Percentiles rank a stretch among this genome's conserved stretches.
phyloP scores from a whole-genome alignment of 345 rosid species.

The Arabidopsis arenosa region DNA sequence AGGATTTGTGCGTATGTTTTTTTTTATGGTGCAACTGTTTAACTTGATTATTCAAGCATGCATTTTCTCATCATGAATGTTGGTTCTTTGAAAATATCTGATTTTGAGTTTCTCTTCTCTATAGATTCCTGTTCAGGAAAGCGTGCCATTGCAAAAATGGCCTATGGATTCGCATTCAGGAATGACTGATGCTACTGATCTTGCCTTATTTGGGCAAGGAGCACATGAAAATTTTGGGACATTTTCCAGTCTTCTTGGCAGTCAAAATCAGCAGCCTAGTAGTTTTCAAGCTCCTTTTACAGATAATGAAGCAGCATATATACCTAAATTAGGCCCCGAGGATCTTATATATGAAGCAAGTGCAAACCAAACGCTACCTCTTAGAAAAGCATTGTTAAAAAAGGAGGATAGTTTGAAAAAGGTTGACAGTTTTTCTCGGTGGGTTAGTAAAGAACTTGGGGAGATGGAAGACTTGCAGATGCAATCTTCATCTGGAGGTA shows the following conservation, averaged over 20 bases:
- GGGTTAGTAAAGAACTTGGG: conserved; percentile 87
- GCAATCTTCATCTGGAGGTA: conserved; percentile 77
- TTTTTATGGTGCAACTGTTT: conserved; percentile 14
- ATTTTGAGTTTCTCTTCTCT: conserved; percentile 27
- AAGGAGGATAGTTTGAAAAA: conserved; percentile 67
- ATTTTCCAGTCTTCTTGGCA: conserved; percentile 47
- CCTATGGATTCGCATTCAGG: conserved; percentile 54
- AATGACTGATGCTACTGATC: conserved; percentile 51
- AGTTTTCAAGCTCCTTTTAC: conserved; percentile 44
- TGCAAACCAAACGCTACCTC: conserved; percentile 44
- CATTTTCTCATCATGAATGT: conserved; percentile 8
- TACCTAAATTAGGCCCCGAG: conserved; percentile 50
- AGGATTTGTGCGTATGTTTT: not conserved
- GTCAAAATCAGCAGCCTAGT: conserved; percentile 51
- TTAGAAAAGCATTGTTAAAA: conserved; percentile 52
- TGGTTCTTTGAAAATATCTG: conserved; percentile 7
- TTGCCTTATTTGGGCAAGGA: conserved; percentile 56
- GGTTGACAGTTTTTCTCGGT: conserved; percentile 84
- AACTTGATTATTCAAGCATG: not conserved
- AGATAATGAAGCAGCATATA: conserved; percentile 48
- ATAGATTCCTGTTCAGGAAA: conserved; percentile 55
- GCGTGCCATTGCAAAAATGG: conserved; percentile 45
- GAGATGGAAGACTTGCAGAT: conserved; percentile 75
- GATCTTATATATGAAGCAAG: conserved; percentile 54
- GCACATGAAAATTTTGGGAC: conserved; percentile 49